A percentile compares a stretch with the other conserved stretches of the same genome.
These are phyloP conservation scores for Nitzschia sp. DNA, from an alignment of 108 stramenopile genomes.

Conservation along the genomic window DNA sequence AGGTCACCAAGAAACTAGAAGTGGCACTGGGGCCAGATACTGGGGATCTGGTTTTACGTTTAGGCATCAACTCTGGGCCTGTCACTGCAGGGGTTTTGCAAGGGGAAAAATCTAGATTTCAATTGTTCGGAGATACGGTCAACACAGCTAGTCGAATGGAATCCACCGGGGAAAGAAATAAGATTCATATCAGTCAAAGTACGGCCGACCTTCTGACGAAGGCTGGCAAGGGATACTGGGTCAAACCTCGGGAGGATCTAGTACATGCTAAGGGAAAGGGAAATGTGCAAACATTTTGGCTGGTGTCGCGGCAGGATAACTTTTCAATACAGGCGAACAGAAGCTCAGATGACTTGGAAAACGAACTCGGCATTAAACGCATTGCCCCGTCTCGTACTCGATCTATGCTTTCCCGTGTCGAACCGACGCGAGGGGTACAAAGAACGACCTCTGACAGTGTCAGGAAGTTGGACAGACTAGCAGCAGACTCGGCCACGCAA, in stretches of 20 bases:
- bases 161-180: conserved; percentile 14
- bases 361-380: conserved; percentile 4
- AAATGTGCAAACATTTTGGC: conserved; percentile 39
- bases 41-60: not conserved
- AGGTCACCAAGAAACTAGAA: conserved; percentile 12
- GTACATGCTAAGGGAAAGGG: conserved; percentile 47
- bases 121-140: conserved; percentile 35
- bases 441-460: conserved; percentile 12
- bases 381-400: not conserved
- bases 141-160: conserved; percentile 28
- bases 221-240: conserved; percentile 30
- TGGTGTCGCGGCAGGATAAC: conserved; percentile 5
- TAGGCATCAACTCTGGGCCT: conserved; percentile 11
- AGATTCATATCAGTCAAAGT: conserved; percentile 23
- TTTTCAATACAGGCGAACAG: not conserved
- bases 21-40: conserved; percentile 25
- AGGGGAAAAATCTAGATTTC: conserved; percentile 22
- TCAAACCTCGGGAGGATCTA: conserved; percentile 16
- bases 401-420: not conserved
- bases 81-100: conserved; percentile 25
- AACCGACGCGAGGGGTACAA: conserved; percentile 1
- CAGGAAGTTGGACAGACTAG: not conserved
- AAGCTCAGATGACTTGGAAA: conserved; percentile 1
- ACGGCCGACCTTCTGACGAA: conserved; percentile 26
- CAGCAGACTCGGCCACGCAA: conserved; percentile 3